Base-by-base conservation (phyloP, 805 yeast species). In the Brettanomyces nanus region DNA sequence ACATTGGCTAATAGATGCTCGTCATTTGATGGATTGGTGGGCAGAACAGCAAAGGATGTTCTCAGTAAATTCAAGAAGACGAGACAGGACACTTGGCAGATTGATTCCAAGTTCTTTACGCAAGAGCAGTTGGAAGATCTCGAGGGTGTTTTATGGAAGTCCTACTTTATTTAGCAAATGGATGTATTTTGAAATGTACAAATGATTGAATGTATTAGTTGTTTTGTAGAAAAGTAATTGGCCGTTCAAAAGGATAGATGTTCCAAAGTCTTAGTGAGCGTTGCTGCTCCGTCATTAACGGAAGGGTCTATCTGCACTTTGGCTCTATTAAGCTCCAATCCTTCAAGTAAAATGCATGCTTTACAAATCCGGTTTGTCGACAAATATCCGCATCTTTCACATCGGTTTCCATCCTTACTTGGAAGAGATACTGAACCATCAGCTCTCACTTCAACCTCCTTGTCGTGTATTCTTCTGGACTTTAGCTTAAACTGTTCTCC, bases 11-110 rank as follows among this genome's bases (percentile, higher is more conserved):
- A 72, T 19, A 78, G 77, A 54, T 79, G 86, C 3, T 69, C 80
- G 3, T 75, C 82, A 13, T 72, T 83, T 17, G 79, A 79, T 14
- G 97, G 97, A 6, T 56, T 78, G 37, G 75, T 83, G 21, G 95
- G 95, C 1, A 74, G 80, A 38, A 73, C 95, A 1, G 94, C 95
- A 5, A 90, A 90, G 58, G 79, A 77, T 23, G 71, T 75, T 2
- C 67, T 90, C 36, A 80, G 95, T 45, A 80, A 77, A 45, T 92
- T 92, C 63, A 90, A 89, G 57, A 87, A 87, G 63, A 77, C 85
- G 5, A 73, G 97, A 46, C 94, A 89, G 41, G 98, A 90, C 51
- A 86, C 97, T 0, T 90, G 98, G 98, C 95, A 85, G 51, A 74
- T 86, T 42, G 98, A 90, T 55, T 72, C 82, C 43, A 68, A 68